Evolutionary conservation across 2,329 filamentous ascomycete genomes (phyloP), one percentile per base, ranked within the genome.

Genomic region (Cercospora berteroae): DNA sequence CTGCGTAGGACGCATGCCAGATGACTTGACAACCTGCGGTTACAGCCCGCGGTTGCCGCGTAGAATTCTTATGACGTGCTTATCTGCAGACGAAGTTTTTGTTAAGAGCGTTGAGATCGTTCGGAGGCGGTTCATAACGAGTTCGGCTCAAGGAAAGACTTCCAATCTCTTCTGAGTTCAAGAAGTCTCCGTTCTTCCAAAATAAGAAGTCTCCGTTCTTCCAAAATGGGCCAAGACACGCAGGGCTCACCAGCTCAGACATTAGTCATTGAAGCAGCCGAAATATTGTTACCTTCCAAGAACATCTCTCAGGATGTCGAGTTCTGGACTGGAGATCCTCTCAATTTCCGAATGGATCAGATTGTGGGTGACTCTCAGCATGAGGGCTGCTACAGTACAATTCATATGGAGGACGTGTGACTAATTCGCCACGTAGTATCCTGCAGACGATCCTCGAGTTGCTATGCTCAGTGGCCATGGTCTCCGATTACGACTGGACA

Each of bases 321-420:
- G 4, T 69, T 69, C 57, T 69, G 67, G 67, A 69, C 65, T 10
- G 55, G 62, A 5, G 27, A 56, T 3, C 31, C 18, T 18, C 58
- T 69, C 4, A 59, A 55, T 13, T 69, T 69, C 25, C 65, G 67
- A 8, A 65, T 67, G 62, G 44, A 69, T n/a, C 62, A 69, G 42
- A 69, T 69, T 42, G 61, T 64, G 10, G 9, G 61, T 64, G 12
- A 9, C 3, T 13, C 18, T n/a, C 16, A 36, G 0, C 10, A 42
- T n/a, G 12, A 27, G n/a, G 33, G 16, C 33, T 12, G n/a, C n/a
- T 13, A 20, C 52, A 25, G 48, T 18, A 48, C 7, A 33, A 52
- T 9, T 27, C 20, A 42, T 25, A 6, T 7, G 2, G 29, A 13
- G 8, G 1, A 5, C 16, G 29, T 48, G 13, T 57, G 27, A 23